Conservation (phyloP, 192 early-diverging fungal species). For the Umbelopsis isabellina region DNA sequence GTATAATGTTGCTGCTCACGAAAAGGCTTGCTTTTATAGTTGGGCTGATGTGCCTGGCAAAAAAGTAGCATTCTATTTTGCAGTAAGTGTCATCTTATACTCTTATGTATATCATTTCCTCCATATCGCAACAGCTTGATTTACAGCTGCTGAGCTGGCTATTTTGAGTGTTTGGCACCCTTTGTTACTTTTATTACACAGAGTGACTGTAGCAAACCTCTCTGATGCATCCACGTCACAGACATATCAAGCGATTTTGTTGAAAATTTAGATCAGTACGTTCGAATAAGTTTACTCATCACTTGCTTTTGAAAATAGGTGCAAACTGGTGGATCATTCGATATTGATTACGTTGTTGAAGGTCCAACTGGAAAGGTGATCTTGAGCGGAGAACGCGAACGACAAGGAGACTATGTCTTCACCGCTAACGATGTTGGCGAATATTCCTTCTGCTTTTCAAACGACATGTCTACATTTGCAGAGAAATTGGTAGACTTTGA, state of each 20-base stretch:
- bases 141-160: neutral
- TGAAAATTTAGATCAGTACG: too few species aligned
- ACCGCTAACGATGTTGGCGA: constrained; percentile 86
- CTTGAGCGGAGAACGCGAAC: constrained; percentile 81
- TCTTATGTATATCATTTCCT: constrained; percentile 11
- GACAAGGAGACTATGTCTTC: constrained; percentile 95
- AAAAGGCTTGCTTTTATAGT: constrained; percentile 91
- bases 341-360: constrained; percentile 91
- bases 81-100: constrained; percentile 64
- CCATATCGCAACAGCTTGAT: neutral
- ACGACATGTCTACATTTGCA: constrained; percentile 90
- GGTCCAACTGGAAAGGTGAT: constrained; percentile 73
- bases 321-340: constrained; percentile 95
- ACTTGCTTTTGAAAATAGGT: constrained; percentile 59
- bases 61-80: constrained; percentile 98
- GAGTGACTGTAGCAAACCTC: neutral
- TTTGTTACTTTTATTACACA: too few species aligned
- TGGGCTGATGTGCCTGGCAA: constrained; percentile 76
- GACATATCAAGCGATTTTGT: too few species aligned
- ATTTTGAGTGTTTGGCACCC: too few species aligned
- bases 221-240: neutral
- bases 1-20: constrained; percentile 86
- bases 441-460: constrained; percentile 97
- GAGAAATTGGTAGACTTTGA: constrained; percentile 98
- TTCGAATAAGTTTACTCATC: too few species aligned